phyloP scores from a whole-genome alignment of 805 yeast genomes.

The Candida chilensis region DNA sequence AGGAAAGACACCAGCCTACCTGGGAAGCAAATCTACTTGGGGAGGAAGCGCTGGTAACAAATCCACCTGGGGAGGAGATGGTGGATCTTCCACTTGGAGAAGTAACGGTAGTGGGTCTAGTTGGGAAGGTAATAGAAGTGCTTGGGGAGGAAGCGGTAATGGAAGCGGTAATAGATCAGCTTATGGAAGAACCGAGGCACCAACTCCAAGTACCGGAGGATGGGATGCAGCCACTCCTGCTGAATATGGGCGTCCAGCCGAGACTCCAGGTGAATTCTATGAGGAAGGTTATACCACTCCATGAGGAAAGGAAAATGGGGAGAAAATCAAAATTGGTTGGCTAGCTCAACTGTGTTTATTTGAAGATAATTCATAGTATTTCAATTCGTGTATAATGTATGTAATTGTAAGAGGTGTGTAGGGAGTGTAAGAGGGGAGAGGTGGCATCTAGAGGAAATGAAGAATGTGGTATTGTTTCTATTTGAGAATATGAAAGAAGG shows the following conservation, averaged over 20 bases:
- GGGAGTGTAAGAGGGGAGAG: too few relatives aligned
- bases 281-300: slow-evolving; percentile 7
- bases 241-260: slow-evolving; percentile 1
- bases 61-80: slow-evolving; percentile 48
- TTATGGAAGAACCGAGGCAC: slow-evolving; percentile 26
- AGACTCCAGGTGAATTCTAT: slow-evolving; percentile 2
- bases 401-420: too few relatives aligned
- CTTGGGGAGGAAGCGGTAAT: slow-evolving; percentile 30
- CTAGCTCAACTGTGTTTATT: too few relatives aligned
- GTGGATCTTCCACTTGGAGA: slow-evolving; percentile 33
- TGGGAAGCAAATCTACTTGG: slow-evolving; percentile 13
- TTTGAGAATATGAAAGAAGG: too few relatives aligned
- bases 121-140: slow-evolving; percentile 12
- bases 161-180: slow-evolving; percentile 22
- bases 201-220: slow-evolving; percentile 26
- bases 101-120: slow-evolving; percentile 12
- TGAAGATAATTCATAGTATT: too few relatives aligned
- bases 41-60: slow-evolving; percentile 30
- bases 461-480: too few relatives aligned
- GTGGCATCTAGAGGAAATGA: too few relatives aligned
- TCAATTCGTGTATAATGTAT: too few relatives aligned
- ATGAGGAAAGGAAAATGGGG: too few relatives aligned
- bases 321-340: too few relatives aligned
- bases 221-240: slow-evolving; percentile 40
- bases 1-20: slow-evolving; percentile 14